Evolutionary conservation across 2,329 filamentous ascomycete genomes (phyloP), one percentile per base, ranked within the genome.

Genomic region (Cladophialophora immunda): DNA sequence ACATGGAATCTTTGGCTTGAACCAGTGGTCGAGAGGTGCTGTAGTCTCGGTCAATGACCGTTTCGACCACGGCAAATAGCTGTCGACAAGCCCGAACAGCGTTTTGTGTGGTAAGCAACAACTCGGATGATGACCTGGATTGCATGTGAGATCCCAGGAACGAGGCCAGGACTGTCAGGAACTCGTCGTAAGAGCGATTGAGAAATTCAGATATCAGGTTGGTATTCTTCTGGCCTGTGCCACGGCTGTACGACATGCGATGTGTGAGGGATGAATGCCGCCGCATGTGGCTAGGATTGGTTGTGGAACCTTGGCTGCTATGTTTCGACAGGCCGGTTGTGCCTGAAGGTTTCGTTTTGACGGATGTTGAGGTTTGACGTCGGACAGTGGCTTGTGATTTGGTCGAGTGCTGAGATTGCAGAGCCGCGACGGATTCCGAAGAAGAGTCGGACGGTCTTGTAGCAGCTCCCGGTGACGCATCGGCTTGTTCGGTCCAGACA

Each of bases 121-220:
- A 85, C 76, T 97, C 93, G 0, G 91, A 88, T 8, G 93, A 90
- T 7, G 93, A 95, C 69, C 95, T 90, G n/a, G 94, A 95, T 77
- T 97, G 93, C 67, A 97, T 84, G 78, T 97, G 93, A 64, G 97
- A 85, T 17, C 95, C 95, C 76, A 98, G 94, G 77, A 98, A 97
- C 4, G 93, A 96, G 58, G 92, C 94, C 59, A 99, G 87, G 75
- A 94, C 91, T 6, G 94, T 95, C 61, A 99, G 82, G 75, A 98
- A 97, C 7, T 87, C 88, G 80, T 98, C 94, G 80, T 97, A 93
- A 58, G 89, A 91, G 58, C 86, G 84, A 74, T 89, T 91, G 57
- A 98, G 86, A 72, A 90, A 90, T 77, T 94, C 91, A 1, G 94
- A 97, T 36, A 95, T 92, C 67, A 97, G 84, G 73, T 92, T 91